These are phyloP conservation scores for Petrea volubilis DNA, from an alignment of 257 asterid species.

Conservation along the genomic window DNA sequence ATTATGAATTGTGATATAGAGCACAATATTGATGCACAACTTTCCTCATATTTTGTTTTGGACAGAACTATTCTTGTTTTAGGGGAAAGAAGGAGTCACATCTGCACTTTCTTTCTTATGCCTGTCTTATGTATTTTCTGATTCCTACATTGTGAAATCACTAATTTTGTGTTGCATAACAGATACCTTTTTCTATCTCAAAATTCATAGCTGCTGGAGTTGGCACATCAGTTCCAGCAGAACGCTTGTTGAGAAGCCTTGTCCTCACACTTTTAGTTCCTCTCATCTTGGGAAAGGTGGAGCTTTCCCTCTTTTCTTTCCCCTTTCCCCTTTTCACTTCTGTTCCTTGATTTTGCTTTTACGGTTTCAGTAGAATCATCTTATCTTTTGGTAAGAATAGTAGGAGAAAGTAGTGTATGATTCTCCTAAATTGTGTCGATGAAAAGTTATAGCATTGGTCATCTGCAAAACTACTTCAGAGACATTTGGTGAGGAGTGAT, in stretches of 20 bases:
- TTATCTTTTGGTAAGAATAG: not conserved
- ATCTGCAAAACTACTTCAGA: not conserved
- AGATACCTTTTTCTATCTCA: conserved; percentile 35
- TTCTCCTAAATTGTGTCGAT: not conserved
- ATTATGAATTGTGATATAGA: not conserved
- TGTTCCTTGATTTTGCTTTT: not conserved
- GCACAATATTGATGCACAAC: not conserved
- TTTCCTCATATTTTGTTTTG: not conserved
- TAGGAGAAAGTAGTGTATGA: conserved; percentile 11
- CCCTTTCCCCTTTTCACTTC: conserved; percentile 4
- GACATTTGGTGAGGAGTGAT: not conserved
- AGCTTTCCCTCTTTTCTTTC: conserved; percentile 5
- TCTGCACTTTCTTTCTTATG: not conserved
- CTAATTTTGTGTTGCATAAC: conserved; percentile 27
- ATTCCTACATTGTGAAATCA: conserved; percentile 19
- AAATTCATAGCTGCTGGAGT: conserved; percentile 75
- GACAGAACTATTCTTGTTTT: not conserved
- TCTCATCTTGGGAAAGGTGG: too few relatives aligned
- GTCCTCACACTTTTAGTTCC: too few relatives aligned
- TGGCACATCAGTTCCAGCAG: conserved; percentile 48
- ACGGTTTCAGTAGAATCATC: not conserved
- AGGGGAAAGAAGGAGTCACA: not conserved
- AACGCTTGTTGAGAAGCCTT: conserved; percentile 18
- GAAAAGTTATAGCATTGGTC: not conserved
- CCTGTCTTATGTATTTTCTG: conserved; percentile 11